A percentile compares a stretch with the other conserved stretches of the same genome.
phyloP scores from a whole-genome alignment of 139 green algal genomes.

The Volvox reticuliferus region DNA sequence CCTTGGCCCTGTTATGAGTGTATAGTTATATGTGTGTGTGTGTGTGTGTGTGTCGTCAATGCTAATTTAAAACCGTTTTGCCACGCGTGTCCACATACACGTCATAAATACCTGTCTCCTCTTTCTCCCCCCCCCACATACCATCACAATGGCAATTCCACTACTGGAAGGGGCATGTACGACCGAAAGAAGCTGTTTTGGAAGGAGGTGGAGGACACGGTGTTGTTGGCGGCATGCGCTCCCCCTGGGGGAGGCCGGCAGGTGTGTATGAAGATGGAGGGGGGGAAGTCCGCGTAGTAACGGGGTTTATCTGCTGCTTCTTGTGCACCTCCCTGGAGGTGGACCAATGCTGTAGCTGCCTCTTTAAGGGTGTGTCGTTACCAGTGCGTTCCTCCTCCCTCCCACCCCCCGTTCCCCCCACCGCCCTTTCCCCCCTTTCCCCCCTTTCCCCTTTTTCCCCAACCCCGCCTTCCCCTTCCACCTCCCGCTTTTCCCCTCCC shows the following conservation, averaged over 20 bases:
- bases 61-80: too few species aligned
- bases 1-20: too few species aligned
- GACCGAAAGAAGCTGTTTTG: conserved; percentile 90
- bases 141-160: not conserved
- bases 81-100: too few species aligned
- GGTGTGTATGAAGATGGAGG: not conserved
- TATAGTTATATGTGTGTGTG: not conserved
- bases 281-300: too few species aligned
- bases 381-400: not conserved
- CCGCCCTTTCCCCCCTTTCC: not conserved
- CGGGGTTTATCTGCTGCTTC: too few species aligned
- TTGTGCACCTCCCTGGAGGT: too few species aligned
- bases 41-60: not conserved
- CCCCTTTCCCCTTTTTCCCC: too few species aligned
- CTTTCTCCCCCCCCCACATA: not conserved
- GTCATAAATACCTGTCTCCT: not conserved
- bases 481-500: not conserved
- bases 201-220: conserved; percentile 85
- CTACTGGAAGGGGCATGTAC: conserved; percentile 78
- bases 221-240: conserved; percentile 76
- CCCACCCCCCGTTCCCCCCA: not conserved
- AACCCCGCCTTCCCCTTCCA: not conserved
- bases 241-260: conserved; percentile 80
- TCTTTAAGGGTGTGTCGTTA: not conserved
- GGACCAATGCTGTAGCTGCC: too few species aligned